Evolutionary conservation across 805 yeast genomes (phyloP), one percentile per base, ranked within the genome.

Genomic region (Jamesozyma hellenica): DNA sequence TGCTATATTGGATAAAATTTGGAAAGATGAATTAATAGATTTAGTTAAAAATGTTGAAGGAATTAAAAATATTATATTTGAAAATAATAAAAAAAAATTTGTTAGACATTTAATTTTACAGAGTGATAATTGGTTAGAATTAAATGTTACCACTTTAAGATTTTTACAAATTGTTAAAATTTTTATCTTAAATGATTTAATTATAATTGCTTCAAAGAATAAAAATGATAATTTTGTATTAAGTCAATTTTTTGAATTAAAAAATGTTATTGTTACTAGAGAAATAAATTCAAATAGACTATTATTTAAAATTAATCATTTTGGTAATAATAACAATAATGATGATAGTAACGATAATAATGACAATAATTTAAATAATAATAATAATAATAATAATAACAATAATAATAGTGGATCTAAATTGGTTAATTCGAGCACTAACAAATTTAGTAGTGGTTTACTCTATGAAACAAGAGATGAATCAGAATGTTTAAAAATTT

Each of bases 41-140:
- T 62, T 87, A 38, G 86, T 80, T 58, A 77, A 77, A 49, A 85
- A 82, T 46, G 94, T 88, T 13, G 95, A 88, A 47, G 94, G 95
- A n/a, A 67, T 87, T 29, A 82, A 39, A n/a, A 33, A 44, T 25
- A 31, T 39, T 12, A 17, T 46, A 4, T 36, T 40, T 21, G 37
- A 39, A 14, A 21, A 21, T 21, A 21, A 35, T 13, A 26, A 34
- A 8, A 35, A 33, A 10, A 44, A 42, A 12, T 18, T 28, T 9
- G 92, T 88, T 3, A 71, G 95, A 36, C 95, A 86, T 58, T 74
- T 87, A 2, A 63, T 85, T 15, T 72, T 77, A 9, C 92, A 87
- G 50, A 77, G 86, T 55, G 81, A 82, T 2, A 72, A 87, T 36
- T 88, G 96, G 96, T 75, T 72, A 42, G 95, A 87, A 59, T 64